These are phyloP conservation scores for Pichiaceae sp. DNA, from an alignment of 1,139 yeast genomes.

Conservation along the genomic window DNA sequence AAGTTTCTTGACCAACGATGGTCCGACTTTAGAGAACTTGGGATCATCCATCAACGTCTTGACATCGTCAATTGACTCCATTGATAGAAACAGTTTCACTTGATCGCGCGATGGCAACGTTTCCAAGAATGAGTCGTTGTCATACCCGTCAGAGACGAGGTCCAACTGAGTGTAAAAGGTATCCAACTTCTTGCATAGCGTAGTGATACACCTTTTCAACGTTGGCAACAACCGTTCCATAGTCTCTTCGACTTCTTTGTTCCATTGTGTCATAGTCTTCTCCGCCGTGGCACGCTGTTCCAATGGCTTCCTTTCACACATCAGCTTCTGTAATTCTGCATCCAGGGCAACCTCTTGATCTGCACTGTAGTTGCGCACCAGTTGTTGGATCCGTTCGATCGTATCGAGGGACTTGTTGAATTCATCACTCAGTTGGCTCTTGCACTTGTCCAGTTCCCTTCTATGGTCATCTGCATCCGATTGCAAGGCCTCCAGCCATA, in stretches of 20 bases:
- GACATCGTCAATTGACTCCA: conserved; percentile 10
- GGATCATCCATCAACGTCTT: conserved; percentile 16
- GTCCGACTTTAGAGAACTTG: conserved; percentile 18
- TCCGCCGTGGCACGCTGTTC: neutral
- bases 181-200: neutral
- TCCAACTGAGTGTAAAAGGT: conserved; percentile 1
- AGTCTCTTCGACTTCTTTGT: conserved; percentile 6
- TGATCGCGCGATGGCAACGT: conserved; percentile 1
- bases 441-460: conserved; percentile 10
- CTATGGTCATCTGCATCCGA: neutral
- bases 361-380: conserved; percentile 8
- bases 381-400: conserved; percentile 15
- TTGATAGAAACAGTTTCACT: neutral
- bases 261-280: neutral
- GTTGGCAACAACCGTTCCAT: neutral
- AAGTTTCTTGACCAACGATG: conserved; percentile 12
- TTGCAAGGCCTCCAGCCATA: neutral
- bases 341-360: conserved; percentile 1
- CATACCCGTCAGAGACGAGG: neutral
- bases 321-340: neutral
- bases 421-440: conserved; percentile 11
- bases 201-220: neutral
- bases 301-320: neutral
- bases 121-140: neutral
- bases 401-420: conserved; percentile 19